These are phyloP conservation scores for Raddia distichophylla DNA, from an alignment of 176 grass and related monocot genomes.

Conservation along the genomic window DNA sequence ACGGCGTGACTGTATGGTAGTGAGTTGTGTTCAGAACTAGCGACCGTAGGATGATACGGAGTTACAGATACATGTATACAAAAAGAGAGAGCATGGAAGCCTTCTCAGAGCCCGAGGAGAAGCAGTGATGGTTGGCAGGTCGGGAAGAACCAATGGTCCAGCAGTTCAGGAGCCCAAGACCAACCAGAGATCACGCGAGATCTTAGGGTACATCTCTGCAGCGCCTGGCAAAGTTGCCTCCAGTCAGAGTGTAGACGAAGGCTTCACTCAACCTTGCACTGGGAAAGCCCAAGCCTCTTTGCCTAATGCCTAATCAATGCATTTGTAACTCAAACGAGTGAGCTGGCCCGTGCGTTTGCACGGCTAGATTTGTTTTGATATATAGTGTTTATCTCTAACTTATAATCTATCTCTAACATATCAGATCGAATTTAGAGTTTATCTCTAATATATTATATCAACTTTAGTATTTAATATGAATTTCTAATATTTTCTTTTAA, in stretches of 20 bases:
- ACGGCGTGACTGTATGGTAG: background rate
- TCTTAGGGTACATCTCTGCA: background rate
- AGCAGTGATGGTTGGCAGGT: background rate
- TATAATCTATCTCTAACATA: no score
- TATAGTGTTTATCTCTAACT: no score
- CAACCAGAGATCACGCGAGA: constrained; percentile 11
- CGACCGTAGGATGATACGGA: background rate
- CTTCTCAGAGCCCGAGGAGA: background rate
- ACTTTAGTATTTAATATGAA: no score
- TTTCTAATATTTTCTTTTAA: no score
- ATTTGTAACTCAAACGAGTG: no score
- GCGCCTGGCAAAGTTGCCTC: constrained; percentile 2
- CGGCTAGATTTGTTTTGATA: no score
- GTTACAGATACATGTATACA: background rate
- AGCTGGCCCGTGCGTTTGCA: no score
- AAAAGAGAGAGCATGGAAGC: background rate
- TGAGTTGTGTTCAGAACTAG: background rate
- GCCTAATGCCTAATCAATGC: no score
- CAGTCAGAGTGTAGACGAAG: constrained; percentile 12
- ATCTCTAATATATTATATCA: no score
- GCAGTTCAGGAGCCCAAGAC: background rate
- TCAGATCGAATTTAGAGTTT: no score
- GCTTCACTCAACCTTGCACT: no score
- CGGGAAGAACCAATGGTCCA: background rate
- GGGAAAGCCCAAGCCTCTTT: background rate